These are phyloP conservation scores for Claviceps purpurea DNA, from an alignment of 2,329 filamentous ascomycete genomes.

Conservation along the genomic window DNA sequence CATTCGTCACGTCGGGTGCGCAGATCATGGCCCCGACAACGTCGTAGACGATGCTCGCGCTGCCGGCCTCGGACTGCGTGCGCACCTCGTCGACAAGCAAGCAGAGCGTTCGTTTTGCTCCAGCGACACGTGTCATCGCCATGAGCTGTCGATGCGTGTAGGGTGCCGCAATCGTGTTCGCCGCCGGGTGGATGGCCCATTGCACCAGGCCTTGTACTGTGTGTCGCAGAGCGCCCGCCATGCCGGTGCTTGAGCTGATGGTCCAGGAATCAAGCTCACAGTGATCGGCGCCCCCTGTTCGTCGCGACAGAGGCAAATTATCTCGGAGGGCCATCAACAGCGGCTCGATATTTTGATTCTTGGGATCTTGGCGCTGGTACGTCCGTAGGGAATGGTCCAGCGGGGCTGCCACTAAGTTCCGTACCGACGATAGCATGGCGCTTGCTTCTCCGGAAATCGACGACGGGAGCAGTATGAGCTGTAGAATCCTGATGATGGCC, in stretches of 20 bases:
- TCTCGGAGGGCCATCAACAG: constrained; percentile 53
- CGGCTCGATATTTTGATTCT: constrained; percentile 55
- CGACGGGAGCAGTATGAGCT: constrained; percentile 56
- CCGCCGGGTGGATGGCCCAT: constrained; percentile 48
- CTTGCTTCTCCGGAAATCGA: constrained; percentile 60
- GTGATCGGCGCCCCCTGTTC: constrained; percentile 48
- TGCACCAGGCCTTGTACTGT: constrained; percentile 49
- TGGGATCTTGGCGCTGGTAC: constrained; percentile 53
- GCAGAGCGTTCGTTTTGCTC: constrained; percentile 45
- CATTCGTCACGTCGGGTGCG: constrained; percentile 44
- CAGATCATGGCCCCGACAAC: constrained; percentile 57
- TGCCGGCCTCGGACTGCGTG: constrained; percentile 44
- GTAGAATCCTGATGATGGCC: constrained; percentile 56
- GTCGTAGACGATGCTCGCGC: constrained; percentile 51
- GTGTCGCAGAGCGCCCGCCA: constrained; percentile 44
- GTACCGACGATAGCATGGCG: constrained; percentile 55
- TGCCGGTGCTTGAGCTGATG: constrained; percentile 37
- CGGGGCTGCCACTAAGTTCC: constrained; percentile 57
- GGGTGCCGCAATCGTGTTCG: constrained; percentile 43
- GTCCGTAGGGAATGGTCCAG: constrained; percentile 54
- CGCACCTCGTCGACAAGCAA: constrained; percentile 56
- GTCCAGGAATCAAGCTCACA: constrained; percentile 59
- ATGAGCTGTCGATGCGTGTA: constrained; percentile 64
- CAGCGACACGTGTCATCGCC: constrained; percentile 45
- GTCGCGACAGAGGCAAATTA: constrained; percentile 42